Evolutionary conservation across 2,329 filamentous ascomycete genomes (phyloP).

Genomic region (Colletotrichum tofieldiae): DNA sequence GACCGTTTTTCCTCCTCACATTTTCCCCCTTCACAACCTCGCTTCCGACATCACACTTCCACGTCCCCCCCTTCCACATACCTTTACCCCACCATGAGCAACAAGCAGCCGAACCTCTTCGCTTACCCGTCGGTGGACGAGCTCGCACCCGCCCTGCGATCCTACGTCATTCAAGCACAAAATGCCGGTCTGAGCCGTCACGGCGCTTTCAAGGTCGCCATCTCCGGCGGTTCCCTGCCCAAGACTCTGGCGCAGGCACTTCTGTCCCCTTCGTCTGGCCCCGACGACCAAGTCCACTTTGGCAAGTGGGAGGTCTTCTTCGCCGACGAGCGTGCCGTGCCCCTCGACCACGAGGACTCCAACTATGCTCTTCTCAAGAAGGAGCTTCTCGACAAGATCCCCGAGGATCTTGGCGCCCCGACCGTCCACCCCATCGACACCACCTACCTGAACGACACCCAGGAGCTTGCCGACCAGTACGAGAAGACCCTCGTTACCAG

Average conservation of each 20-base stretch:
- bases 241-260: conserved; percentile 89
- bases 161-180: conserved; percentile 88
- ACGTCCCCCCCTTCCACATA: conserved; percentile 26
- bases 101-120: conserved; percentile 81
- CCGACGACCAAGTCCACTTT: conserved; percentile 80
- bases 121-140: conserved; percentile 79
- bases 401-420: conserved; percentile 75
- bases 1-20: conserved; percentile 18
- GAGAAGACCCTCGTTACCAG: conserved; percentile 87
- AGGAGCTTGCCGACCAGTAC: conserved; percentile 95
- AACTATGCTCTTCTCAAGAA: conserved; percentile 92
- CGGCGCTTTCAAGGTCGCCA: conserved; percentile 88
- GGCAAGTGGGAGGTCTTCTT: conserved; percentile 98
- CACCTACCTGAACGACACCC: conserved; percentile 78
- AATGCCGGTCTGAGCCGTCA: conserved; percentile 86
- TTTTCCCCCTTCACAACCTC: conserved; percentile 35
- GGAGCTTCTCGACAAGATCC: conserved; percentile 91
- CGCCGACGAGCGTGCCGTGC: conserved; percentile 95
- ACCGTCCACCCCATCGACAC: conserved; percentile 84
- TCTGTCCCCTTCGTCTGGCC: conserved; percentile 68
- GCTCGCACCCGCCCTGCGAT: conserved; percentile 83
- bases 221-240: conserved; percentile 94
- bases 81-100: conserved; percentile 58
- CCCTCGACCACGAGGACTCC: conserved; percentile 92
- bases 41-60: conserved; percentile 30